Evolutionary conservation across 1,139 yeast genomes (phyloP), one percentile per base, ranked within the genome.

Genomic region (Yamadazyma dendronema): DNA sequence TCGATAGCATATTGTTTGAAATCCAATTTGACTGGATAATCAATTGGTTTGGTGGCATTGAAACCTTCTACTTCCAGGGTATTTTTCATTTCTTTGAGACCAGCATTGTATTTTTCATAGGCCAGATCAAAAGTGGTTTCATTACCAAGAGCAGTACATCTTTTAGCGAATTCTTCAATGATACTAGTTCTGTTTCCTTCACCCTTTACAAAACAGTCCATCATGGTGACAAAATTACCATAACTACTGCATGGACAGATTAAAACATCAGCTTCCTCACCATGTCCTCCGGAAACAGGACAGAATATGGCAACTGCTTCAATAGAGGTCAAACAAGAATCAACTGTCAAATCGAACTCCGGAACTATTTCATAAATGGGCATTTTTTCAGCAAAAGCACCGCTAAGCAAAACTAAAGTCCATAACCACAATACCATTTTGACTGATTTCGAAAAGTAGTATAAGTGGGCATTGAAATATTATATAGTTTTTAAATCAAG

Each of bases 191-290:
- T 37, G 32, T 53, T 54, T 14, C 43, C 25, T 32, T 46, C 54
- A 7, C 59, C 44, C 17, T 46, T 48, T 9, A 47, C 41, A 21
- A 48, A 49, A 27, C 59, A 56, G 28, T 53, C 51, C 8, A 53
- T 32, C 12, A 54, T 23, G 14, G 54, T 47, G 7, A 54, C 58
- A 30, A 56, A 52, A 1, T 56, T 57, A 23, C 47, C 34, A 10
- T 41, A 44, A 13, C 33, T 37, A 13, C 35, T 31, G 43, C 61
- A 56, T 19, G 38, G 49, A 34, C 61, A 56, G 6, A 30, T 16
- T 3, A 26, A 29, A 4, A 40, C 35, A 30, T 21, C 27, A 11
- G 17, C 36, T 3, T 26, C 19, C 3, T 25, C 8, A 5, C 19
- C 34, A n/a, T n/a, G n/a, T n/a, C n/a, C n/a, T n/a, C n/a, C n/a